A percentile compares a stretch with the other conserved stretches of the same genome.
These are phyloP conservation scores for Leonotis leonurus DNA, from an alignment of 257 asterid genomes.

Conservation along the genomic window DNA sequence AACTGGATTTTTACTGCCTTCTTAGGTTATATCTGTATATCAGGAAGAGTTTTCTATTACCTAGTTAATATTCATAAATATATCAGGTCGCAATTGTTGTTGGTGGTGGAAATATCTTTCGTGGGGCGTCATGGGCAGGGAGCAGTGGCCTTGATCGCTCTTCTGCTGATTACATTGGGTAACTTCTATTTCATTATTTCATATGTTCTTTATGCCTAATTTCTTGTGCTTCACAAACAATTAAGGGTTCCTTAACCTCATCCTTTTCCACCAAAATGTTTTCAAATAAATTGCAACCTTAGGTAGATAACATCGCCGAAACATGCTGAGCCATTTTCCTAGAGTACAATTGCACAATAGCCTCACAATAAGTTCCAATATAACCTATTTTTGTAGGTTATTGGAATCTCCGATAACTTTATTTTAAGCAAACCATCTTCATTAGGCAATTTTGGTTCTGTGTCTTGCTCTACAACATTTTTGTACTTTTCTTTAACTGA, in stretches of 20 bases:
- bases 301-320: not conserved
- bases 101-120: conserved; percentile 91
- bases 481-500: not conserved
- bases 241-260: not conserved
- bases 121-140: conserved; percentile 91
- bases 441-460: not conserved
- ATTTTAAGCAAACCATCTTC: not conserved
- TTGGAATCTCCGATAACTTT: not conserved
- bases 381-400: not conserved
- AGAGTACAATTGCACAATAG: not conserved
- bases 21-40: not conserved
- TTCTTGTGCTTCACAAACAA: not conserved
- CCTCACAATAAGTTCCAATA: not conserved
- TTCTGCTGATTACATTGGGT: conserved; percentile 98
- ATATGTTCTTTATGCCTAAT: not conserved
- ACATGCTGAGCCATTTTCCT: not conserved
- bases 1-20: not conserved
- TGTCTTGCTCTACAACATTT: not conserved
- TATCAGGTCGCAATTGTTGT: conserved; percentile 81
- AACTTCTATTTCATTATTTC: conserved; percentile 10
- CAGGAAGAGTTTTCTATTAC: not conserved
- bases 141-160: conserved; percentile 87
- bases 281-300: not conserved
- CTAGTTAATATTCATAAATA: conserved; percentile 2
- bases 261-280: not conserved